Conservation (phyloP, 2,329 filamentous ascomycete species). For the Arthrobotrys iridis region DNA sequence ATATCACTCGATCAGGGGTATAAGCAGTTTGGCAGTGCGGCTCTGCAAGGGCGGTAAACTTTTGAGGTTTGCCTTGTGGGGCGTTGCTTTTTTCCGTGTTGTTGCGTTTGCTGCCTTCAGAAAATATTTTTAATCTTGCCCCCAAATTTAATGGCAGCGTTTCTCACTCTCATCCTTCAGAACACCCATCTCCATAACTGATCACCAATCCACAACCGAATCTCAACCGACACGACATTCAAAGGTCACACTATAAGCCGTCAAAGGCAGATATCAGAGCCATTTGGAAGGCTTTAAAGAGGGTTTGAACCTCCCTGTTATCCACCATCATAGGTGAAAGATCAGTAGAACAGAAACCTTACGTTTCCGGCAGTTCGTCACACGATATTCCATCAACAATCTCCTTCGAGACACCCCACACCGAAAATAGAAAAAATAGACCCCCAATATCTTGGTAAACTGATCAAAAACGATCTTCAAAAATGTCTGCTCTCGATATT, state of each 20-base stretch:
- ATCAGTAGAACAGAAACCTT: slow-evolving; percentile 28
- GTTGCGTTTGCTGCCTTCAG: slow-evolving; percentile 19
- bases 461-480: background rate
- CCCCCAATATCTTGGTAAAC: background rate
- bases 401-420: slow-evolving; percentile 7
- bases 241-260: background rate
- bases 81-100: slow-evolving; percentile 29
- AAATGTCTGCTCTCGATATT: slow-evolving; percentile 50
- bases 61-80: background rate
- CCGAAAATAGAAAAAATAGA: background rate
- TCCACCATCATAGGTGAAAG: background rate
- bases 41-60: background rate
- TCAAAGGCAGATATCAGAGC: background rate
- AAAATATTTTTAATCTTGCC: slow-evolving; percentile 44
- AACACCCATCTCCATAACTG: background rate
- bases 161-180: background rate
- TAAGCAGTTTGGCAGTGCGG: background rate
- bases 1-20: background rate
- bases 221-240: background rate
- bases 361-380: slow-evolving; percentile 54
- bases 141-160: slow-evolving; percentile 19
- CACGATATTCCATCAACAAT: slow-evolving; percentile 34
- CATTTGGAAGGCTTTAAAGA: slow-evolving; percentile 20
- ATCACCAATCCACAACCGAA: slow-evolving; percentile 7
- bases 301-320: slow-evolving; percentile 36